Base-by-base conservation (phyloP, 345 rosid species). In the Bruguiera sexangula region DNA sequence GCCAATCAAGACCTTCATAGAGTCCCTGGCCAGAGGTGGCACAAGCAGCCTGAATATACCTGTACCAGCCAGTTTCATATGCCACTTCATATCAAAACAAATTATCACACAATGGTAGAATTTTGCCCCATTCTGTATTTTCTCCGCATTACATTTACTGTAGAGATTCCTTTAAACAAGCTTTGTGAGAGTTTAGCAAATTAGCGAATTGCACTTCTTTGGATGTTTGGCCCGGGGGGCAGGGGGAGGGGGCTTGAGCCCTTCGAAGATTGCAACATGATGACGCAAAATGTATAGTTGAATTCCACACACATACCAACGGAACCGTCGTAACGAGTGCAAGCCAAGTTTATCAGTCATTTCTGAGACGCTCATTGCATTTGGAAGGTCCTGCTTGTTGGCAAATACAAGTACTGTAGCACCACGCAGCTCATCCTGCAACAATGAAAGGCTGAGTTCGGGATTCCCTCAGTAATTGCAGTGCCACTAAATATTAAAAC, bases 1-100 rank as follows among this genome's bases (percentile, higher is more conserved):
- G 81, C 90, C 93, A 86, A 71, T 88, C 93, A 21, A 88, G 85
- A 55, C 90, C 88, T 75, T 88, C 93, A 32, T 88, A 88, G 22
- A 88, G 90, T 68, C 87, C 93, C 64, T 82, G 85, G 26, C 90
- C 87, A 21, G 85, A 72, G n/a, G 88, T 84, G 58, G 93, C 93
- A 83, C 86, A 81, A 26, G 90, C n/a, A 16, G 84, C 76, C 67
- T 86, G 93, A 36, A 86, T 84, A 26, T 81, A 88, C 89, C 92
- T 85, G 65, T 64, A 53, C 39, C 30, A 18, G 2, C 24, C 64
- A 72, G 58, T n/a, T 54, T 43, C 18, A 4, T 13, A 43, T 13
- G 50, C 50, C 55, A 66, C 21, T 27, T 10, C 54, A 50, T 9
- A 24, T 60, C 62, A 71, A 20, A 36, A 31, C 48, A 62, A 46